A percentile compares a stretch with the other conserved stretches of the same genome.
Evolutionary conservation across 2,329 filamentous ascomycete species (phyloP).

Genomic region (Colletotrichum limetticola): DNA sequence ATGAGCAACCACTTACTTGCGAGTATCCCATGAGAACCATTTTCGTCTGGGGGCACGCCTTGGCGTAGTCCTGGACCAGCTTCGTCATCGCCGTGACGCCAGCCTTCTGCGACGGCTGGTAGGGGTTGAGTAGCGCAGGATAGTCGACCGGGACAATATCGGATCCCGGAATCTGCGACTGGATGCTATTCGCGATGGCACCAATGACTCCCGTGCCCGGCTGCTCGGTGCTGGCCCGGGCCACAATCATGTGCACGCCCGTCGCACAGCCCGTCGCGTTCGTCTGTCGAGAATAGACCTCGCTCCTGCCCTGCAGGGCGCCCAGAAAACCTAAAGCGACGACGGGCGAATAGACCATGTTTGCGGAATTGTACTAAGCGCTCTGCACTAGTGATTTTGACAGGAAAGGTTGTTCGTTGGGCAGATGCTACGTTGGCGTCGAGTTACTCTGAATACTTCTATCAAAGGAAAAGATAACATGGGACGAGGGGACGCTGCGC

Average conservation of each 20-base stretch:
- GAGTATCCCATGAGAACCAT: conserved; percentile 55
- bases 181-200: conserved; percentile 45
- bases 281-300: conserved; percentile 2
- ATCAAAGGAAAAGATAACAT: not conserved
- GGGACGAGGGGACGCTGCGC: conserved; percentile 4
- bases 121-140: conserved; percentile 47
- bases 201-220: conserved; percentile 48
- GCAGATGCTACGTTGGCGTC: not conserved
- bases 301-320: conserved; percentile 8
- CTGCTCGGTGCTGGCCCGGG: conserved; percentile 49
- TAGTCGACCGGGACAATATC: conserved; percentile 49
- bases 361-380: not conserved
- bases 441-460: not conserved
- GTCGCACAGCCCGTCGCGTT: conserved; percentile 41
- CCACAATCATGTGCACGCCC: conserved; percentile 52
- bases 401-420: not conserved
- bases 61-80: conserved; percentile 46
- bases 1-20: conserved; percentile 43
- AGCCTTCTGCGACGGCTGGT: conserved; percentile 48
- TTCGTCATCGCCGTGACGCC: conserved; percentile 43
- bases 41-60: conserved; percentile 49
- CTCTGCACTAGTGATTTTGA: not conserved
- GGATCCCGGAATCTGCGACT: conserved; percentile 45
- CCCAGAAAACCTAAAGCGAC: conserved; percentile 23
- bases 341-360: conserved; percentile 26